Evolutionary conservation across 2,329 filamentous ascomycete genomes (phyloP), one percentile per base, ranked within the genome.

Genomic region (Stemphylium vesicarium): DNA sequence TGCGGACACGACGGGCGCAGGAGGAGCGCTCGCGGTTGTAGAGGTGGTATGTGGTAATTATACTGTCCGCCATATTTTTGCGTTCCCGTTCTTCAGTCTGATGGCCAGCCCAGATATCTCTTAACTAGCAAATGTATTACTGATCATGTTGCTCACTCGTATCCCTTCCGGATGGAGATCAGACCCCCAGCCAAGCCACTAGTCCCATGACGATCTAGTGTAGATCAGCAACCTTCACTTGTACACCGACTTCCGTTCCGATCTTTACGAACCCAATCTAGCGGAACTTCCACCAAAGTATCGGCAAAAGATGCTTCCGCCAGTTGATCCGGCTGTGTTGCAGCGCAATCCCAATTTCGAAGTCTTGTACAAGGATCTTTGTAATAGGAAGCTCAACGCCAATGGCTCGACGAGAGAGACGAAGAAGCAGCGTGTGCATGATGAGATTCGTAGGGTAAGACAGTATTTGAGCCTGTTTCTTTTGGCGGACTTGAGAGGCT

Each of bases 1-100:
- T 87, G 84, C 26, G 84, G 4, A 88, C 75, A 11, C 86, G 82
- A 0, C 82, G 84, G 1, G 84, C 83, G 74, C 85, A 88, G 13
- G 84, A 87, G 42, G 85, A 88, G 58, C 84, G 80, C 73, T 83
- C 87, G 75, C 86, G 88, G 56, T 80, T 82, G 75, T 88, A 81
- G 9, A 88, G 80, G 1, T 72, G 77, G 64, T 46, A 58, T 46
- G 18, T 35, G 12, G 15, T 16, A 12, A 3, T 3, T 13, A 22
- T 31, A 3, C 18, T 0, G 8, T 15, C 11, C 3, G n/a, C 1
- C n/a, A 40, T 11, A 10, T 24, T 8, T 22, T 24, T 24, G 7
- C 22, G 22, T 6, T 24, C 2, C 4, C 6, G 7, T 8, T 24
- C 22, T 8, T 24, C 22, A 24, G 6, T 4, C 20, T 20, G 20